These are phyloP conservation scores for Aureobasidium vineae DNA, from an alignment of 2,329 filamentous ascomycete species.

Conservation along the genomic window DNA sequence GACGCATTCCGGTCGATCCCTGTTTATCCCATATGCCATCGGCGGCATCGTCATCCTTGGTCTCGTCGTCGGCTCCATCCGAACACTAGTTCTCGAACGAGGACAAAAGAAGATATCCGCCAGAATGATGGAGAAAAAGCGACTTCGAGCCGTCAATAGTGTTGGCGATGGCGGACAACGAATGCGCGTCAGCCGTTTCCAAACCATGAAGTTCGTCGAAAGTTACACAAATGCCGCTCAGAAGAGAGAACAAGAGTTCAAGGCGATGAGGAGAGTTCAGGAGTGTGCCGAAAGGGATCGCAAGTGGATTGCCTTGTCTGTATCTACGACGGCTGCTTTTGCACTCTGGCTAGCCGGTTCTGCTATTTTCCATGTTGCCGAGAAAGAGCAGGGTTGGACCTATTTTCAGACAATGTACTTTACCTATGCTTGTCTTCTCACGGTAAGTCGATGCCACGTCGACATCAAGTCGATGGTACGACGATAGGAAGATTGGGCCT, in stretches of 20 bases:
- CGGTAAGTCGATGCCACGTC: conserved; percentile 30
- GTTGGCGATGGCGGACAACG: conserved; percentile 43
- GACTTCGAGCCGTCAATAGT: conserved; percentile 44
- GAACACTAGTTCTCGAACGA: conserved; percentile 51
- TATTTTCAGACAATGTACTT: conserved; percentile 57
- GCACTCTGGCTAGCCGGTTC: conserved; percentile 52
- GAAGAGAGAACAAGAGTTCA: conserved; percentile 51
- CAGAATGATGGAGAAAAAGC: conserved; percentile 51
- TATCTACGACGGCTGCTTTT: conserved; percentile 43
- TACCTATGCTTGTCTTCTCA: conserved; percentile 53
- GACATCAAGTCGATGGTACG: not conserved
- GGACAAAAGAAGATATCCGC: conserved; percentile 53
- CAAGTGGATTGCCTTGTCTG: conserved; percentile 44
- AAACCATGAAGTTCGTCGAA: conserved; percentile 44
- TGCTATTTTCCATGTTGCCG: conserved; percentile 50
- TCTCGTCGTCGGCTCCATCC: conserved; percentile 55
- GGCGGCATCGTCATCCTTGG: conserved; percentile 56
- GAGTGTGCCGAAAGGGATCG: conserved; percentile 43
- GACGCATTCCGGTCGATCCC: conserved; percentile 50
- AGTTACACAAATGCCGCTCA: conserved; percentile 41
- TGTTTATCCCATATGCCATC: conserved; percentile 56
- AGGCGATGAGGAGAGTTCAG: conserved; percentile 50
- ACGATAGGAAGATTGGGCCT: no score
- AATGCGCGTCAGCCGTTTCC: conserved; percentile 46
- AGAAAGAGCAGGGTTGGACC: conserved; percentile 49